Conservation (phyloP, 2,329 filamentous ascomycete genomes). For the Penicillium sp. region DNA sequence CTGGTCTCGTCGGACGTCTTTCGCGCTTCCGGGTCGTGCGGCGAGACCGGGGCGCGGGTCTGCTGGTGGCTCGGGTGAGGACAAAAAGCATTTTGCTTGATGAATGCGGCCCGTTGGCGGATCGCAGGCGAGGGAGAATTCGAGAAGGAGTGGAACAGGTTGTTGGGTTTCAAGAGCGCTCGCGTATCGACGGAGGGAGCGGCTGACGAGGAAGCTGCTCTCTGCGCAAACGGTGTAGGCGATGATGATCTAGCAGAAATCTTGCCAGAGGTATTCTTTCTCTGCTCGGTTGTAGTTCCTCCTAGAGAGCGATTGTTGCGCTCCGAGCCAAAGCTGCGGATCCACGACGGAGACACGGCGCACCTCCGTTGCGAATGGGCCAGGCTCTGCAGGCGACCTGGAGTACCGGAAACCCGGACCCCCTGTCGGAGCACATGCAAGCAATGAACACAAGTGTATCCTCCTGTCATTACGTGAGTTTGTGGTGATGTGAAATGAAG, state of each 20-base stretch:
- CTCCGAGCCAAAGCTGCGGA: constrained; percentile 28
- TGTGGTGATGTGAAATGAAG: constrained; percentile 7
- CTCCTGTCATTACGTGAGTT: constrained; percentile 34
- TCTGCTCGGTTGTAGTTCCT: constrained; percentile 17
- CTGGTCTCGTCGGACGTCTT: constrained; percentile 45
- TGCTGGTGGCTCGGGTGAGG: constrained; percentile 82
- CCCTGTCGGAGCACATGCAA: constrained; percentile 34
- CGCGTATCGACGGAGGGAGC: constrained; percentile 24
- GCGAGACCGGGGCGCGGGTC: constrained; percentile 63
- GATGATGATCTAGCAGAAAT: constrained; percentile 10
- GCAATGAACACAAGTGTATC: constrained; percentile 41
- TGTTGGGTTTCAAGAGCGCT: constrained; percentile 61
- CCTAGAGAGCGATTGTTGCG: constrained; percentile 21
- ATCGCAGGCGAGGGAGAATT: constrained; percentile 86
- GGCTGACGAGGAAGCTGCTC: constrained; percentile 26
- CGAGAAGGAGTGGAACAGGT: constrained; percentile 91
- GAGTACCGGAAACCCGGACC: constrained; percentile 21
- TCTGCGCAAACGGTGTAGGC: constrained; percentile 21
- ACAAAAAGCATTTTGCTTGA: constrained; percentile 89
- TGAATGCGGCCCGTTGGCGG: constrained; percentile 79
- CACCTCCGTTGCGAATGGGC: constrained; percentile 24
- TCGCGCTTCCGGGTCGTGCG: constrained; percentile 59
- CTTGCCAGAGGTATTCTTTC: constrained; percentile 12
- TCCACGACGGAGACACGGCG: constrained; percentile 23
- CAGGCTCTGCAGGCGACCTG: constrained; percentile 24